A percentile compares a stretch with the other conserved stretches of the same genome.
Conservation (phyloP, 1,284 basidiomycete species). For the Tilletia caries region DNA sequence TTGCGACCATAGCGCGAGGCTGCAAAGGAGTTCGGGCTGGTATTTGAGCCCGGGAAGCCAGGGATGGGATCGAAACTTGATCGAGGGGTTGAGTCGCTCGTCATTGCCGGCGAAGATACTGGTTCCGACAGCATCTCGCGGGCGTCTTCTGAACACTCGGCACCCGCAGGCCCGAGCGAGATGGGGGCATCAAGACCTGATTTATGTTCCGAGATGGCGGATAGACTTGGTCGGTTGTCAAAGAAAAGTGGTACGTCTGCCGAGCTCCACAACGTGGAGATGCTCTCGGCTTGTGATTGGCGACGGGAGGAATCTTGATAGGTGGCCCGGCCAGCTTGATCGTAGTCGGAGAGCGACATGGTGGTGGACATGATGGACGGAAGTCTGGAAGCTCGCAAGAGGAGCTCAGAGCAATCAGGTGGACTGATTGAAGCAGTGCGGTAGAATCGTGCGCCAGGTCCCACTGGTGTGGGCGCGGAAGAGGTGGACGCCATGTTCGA, state of each 20-base stretch:
- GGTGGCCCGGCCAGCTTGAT: not conserved
- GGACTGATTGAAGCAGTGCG: not conserved
- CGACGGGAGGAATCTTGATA: not conserved
- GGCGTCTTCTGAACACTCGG: not conserved
- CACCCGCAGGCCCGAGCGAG: not conserved
- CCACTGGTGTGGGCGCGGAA: not conserved
- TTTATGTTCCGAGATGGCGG: not conserved
- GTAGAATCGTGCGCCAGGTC: not conserved
- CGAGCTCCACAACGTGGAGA: slow-evolving; percentile 42
- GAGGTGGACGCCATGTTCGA: not conserved
- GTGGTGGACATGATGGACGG: slow-evolving; percentile 8
- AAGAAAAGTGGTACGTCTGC: slow-evolving; percentile 43
- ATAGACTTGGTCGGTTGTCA: slow-evolving; percentile 20
- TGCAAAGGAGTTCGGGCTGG: slow-evolving; percentile 6
- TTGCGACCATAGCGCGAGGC: slow-evolving; percentile 10
- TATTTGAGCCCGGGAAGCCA: not conserved
- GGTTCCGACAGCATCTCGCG: not conserved
- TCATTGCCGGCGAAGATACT: not conserved
- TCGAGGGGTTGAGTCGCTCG: slow-evolving; percentile 2
- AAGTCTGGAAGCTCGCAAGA: not conserved
- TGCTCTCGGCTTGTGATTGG: slow-evolving; percentile 23
- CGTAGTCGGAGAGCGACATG: not conserved
- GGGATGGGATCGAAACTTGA: not conserved
- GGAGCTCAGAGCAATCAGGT: slow-evolving; percentile 1
- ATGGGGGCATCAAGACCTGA: not conserved